phyloP scores from a whole-genome alignment of 805 yeast genomes.

The Zygoascus flipseniorum region DNA sequence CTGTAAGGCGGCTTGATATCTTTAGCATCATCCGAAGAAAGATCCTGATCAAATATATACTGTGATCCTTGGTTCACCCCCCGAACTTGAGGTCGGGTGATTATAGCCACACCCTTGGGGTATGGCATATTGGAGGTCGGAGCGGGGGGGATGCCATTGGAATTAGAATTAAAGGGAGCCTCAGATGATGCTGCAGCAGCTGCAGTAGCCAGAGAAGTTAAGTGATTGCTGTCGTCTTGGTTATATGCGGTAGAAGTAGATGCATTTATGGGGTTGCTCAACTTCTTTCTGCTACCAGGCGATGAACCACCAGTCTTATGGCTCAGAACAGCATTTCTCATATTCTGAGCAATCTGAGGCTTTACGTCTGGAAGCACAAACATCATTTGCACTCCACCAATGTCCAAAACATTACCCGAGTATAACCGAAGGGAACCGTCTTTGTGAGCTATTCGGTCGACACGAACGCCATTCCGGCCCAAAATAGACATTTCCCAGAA shows the following conservation, averaged over 20 bases:
- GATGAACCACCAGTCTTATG: neutral
- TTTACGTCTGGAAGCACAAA: constrained; percentile 88
- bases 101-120: constrained; percentile 35
- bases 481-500: constrained; percentile 77
- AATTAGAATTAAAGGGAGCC: neutral
- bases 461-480: constrained; percentile 91
- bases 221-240: neutral
- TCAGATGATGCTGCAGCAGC: constrained; percentile 4
- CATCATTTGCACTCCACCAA: constrained; percentile 99
- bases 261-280: neutral
- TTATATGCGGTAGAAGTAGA: neutral
- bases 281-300: neutral
- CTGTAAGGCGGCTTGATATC: constrained; percentile 95
- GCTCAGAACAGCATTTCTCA: neutral
- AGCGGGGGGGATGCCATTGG: neutral
- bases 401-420: constrained; percentile 87
- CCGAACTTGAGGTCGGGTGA: constrained; percentile 34
- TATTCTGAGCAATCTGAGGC: constrained; percentile 47
- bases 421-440: constrained; percentile 42
- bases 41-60: constrained; percentile 29
- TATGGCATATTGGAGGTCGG: constrained; percentile 18
- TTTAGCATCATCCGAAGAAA: constrained; percentile 83
- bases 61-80: constrained; percentile 24
- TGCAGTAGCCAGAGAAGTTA: neutral
- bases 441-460: constrained; percentile 55